Percentiles rank a stretch among this genome's conserved stretches.
These are phyloP conservation scores for Phytopythium litorale DNA, from an alignment of 352 stramenopile genomes.

Conservation along the genomic window DNA sequence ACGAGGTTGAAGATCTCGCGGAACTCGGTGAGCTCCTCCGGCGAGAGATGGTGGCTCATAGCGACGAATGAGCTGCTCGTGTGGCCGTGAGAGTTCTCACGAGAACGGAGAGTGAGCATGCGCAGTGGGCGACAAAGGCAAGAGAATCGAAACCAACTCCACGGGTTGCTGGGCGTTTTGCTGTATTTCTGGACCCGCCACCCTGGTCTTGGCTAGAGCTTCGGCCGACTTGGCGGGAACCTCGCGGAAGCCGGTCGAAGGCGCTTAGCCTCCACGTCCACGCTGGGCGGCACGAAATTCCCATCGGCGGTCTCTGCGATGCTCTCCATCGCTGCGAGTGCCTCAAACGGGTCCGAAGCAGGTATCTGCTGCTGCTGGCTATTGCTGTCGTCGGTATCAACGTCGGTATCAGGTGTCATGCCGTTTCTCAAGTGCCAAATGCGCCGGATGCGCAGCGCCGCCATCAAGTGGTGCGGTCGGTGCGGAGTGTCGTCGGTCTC, in stretches of 20 bases:
- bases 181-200: not conserved
- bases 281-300: not conserved
- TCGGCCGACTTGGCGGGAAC: not conserved
- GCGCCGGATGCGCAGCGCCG: not conserved
- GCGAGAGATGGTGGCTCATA: constrained; percentile 63
- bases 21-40: constrained; percentile 89
- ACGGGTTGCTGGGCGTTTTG: not conserved
- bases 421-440: constrained; percentile 3
- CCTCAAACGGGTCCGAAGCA: not conserved
- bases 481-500: not conserved
- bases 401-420: not conserved
- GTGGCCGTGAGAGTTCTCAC: too few species aligned
- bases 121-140: not conserved
- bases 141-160: not conserved
- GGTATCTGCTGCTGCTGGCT: not conserved
- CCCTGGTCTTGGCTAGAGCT: not conserved
- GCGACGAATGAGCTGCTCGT: not conserved
- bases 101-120: not conserved
- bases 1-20: constrained; percentile 95
- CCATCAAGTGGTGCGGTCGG: not conserved
- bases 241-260: not conserved
- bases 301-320: not conserved
- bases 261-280: not conserved
- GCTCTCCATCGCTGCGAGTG: not conserved
- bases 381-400: not conserved